phyloP scores from a whole-genome alignment of 305 asterid species.

The Ilex paraguariensis region DNA sequence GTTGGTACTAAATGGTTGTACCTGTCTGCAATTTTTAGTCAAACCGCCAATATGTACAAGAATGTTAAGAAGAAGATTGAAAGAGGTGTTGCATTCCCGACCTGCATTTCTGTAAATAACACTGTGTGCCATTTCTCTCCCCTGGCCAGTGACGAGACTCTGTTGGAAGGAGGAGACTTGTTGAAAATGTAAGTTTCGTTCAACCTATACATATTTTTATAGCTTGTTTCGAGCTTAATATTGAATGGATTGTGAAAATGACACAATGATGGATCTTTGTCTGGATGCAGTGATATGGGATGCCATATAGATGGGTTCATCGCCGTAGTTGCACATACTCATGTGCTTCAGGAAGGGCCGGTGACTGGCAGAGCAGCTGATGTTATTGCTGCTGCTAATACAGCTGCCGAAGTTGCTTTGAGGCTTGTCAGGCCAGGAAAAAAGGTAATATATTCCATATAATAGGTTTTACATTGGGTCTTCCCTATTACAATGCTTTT shows the following conservation, averaged over 20 bases:
- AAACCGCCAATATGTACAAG: conserved; percentile 76
- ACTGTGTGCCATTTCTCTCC: conserved; percentile 78
- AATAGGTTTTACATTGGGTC: neutral
- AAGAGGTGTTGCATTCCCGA: conserved; percentile 73
- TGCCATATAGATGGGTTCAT: conserved; percentile 85
- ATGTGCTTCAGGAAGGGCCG: conserved; percentile 64
- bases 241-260: too few relatives aligned
- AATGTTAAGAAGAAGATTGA: conserved; percentile 74
- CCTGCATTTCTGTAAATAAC: conserved; percentile 69
- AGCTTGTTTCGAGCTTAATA: too few relatives aligned
- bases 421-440: conserved; percentile 73
- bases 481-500: too few relatives aligned
- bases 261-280: neutral
- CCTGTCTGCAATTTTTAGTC: conserved; percentile 23
- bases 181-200: conserved; percentile 47
- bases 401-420: conserved; percentile 77
- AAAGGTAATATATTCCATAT: conserved; percentile 32
- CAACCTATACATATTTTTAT: neutral
- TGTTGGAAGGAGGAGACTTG: conserved; percentile 55
- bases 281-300: conserved; percentile 63
- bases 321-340: conserved; percentile 77
- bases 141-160: conserved; percentile 49
- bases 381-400: conserved; percentile 74
- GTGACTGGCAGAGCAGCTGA: conserved; percentile 76
- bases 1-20: neutral